These are phyloP conservation scores for Pseudozyma sp. DNA, from an alignment of 1,284 basidiomycete species.

Conservation along the genomic window DNA sequence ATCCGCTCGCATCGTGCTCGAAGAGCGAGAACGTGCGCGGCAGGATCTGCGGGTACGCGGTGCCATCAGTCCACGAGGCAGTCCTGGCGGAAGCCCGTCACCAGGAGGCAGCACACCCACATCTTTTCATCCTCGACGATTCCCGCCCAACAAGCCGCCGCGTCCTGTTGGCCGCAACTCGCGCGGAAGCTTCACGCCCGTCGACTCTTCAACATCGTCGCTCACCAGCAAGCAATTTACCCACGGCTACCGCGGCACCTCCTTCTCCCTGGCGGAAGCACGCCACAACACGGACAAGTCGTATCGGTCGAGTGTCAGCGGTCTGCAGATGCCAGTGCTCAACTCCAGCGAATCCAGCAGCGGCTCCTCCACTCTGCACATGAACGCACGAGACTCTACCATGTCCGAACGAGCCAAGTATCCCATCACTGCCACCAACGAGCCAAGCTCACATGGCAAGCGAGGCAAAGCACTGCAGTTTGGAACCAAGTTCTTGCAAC, in stretches of 20 bases:
- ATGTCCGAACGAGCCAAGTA: conserved; percentile 46
- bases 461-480: conserved; percentile 15
- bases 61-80: conserved; percentile 32
- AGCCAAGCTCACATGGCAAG: conserved; percentile 2
- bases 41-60: conserved; percentile 45
- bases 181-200: conserved; percentile 20
- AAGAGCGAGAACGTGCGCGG: conserved; percentile 42
- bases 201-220: conserved; percentile 16
- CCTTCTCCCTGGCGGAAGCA: conserved; percentile 34
- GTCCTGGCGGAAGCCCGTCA: conserved; percentile 27
- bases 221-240: conserved; percentile 18
- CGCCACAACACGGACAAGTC: conserved; percentile 35
- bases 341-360: conserved; percentile 40
- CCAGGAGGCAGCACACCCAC: conserved; percentile 30
- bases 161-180: conserved; percentile 36
- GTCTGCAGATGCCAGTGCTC: conserved; percentile 31
- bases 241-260: conserved; percentile 48
- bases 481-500: conserved; percentile 22
- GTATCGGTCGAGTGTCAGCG: conserved; percentile 26
- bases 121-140: conserved; percentile 11
- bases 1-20: conserved; percentile 32
- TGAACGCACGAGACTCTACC: conserved; percentile 27
- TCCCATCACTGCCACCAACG: conserved; percentile 36
- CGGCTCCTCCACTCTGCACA: conserved; percentile 38
- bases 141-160: conserved; percentile 36